A percentile compares a stretch with the other conserved stretches of the same genome.
phyloP scores from a whole-genome alignment of 208 protist species.

The Crithidia fasciculata region DNA sequence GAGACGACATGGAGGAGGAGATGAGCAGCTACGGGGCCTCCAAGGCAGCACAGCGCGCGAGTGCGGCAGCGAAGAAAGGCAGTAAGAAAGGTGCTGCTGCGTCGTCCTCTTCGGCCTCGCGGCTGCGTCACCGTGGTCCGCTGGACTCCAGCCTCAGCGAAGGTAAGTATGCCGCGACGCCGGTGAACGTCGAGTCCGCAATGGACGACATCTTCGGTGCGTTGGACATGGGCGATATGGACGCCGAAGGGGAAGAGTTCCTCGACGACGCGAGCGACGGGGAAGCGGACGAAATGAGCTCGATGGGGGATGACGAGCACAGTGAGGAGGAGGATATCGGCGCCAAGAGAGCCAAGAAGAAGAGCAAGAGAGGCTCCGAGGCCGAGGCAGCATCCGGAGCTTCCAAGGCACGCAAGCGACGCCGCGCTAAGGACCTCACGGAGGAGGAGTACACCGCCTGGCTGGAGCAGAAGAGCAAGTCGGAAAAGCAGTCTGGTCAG shows the following conservation, averaged over 20 bases:
- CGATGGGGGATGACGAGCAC: conserved; percentile 6
- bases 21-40: too few species aligned
- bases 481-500: conserved; percentile 27
- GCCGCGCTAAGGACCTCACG: conserved; percentile 55
- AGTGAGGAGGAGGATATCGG: conserved; percentile 23
- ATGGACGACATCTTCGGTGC: conserved; percentile 83
- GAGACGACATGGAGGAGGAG: conserved; percentile 12
- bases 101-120: conserved; percentile 20
- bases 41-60: not conserved
- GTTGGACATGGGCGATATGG: conserved; percentile 78
- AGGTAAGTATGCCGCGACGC: conserved; percentile 68
- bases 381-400: too few species aligned
- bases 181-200: conserved; percentile 59
- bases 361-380: not conserved
- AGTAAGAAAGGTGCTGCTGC: not conserved
- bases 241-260: conserved; percentile 62
- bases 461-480: conserved; percentile 55
- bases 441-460: conserved; percentile 81
- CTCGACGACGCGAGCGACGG: conserved; percentile 21
- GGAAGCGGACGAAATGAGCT: conserved; percentile 6
- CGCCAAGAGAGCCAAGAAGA: not conserved
- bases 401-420: conserved; percentile 2
- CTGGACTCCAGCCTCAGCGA: conserved; percentile 64
- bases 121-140: conserved; percentile 77
- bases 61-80: conserved; percentile 4